Evolutionary conservation across 73 alveolate species (phyloP).

Genomic region (Tetrahymena thermophila): DNA sequence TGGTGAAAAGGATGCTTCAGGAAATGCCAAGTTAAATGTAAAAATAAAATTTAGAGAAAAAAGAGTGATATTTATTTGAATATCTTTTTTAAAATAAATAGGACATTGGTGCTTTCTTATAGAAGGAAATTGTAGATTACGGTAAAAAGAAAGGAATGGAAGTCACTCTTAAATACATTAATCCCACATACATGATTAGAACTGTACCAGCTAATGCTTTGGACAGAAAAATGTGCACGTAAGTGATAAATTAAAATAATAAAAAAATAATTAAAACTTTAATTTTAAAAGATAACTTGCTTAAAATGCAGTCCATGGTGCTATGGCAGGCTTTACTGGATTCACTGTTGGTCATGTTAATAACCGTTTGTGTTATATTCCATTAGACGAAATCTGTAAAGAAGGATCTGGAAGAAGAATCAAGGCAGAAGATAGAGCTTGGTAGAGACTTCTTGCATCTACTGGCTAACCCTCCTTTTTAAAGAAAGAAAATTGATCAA

Average conservation of each 20-base stretch:
- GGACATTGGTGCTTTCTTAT: conserved; percentile 89
- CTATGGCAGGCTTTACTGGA: conserved; percentile 86
- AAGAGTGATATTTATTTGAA: conserved; percentile 49
- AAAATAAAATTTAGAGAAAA: conserved; percentile 55
- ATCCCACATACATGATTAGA: conserved; percentile 98
- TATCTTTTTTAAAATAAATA: conserved; percentile 7
- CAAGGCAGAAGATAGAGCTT: background rate
- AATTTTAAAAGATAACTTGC: conserved; percentile 37
- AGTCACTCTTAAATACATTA: conserved; percentile 83
- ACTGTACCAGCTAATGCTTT: conserved; percentile 95
- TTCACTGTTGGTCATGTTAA: conserved; percentile 83
- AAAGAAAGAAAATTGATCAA: background rate
- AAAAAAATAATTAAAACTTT: conserved; percentile 65
- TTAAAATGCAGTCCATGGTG: conserved; percentile 70
- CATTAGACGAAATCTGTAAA: conserved; percentile 8
- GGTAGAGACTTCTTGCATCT: conserved; percentile 2
- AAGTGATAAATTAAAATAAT: conserved; percentile 43
- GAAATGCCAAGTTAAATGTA: conserved; percentile 68
- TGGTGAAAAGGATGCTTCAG: conserved; percentile 73
- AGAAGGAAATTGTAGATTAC: conserved; percentile 75
- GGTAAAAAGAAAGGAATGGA: conserved; percentile 50
- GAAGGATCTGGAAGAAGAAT: background rate
- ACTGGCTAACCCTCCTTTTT: background rate
- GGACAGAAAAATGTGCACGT: conserved; percentile 93
- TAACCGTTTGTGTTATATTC: conserved; percentile 64